These are phyloP conservation scores for Fusarium solani-melongenae DNA, from an alignment of 2,329 filamentous ascomycete genomes.

Conservation along the genomic window DNA sequence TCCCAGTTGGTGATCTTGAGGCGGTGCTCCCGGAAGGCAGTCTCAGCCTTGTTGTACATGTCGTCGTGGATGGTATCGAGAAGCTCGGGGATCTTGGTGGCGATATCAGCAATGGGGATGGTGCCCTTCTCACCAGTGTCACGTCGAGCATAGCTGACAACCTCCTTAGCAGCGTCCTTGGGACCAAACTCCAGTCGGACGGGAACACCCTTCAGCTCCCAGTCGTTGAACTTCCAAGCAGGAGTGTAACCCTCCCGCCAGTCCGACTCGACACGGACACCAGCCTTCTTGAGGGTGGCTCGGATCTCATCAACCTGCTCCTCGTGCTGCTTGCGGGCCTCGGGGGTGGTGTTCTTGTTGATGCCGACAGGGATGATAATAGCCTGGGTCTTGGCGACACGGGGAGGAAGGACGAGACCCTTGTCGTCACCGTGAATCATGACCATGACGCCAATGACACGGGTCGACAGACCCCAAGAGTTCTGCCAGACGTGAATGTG, in stretches of 20 bases:
- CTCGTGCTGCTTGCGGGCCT: conserved; percentile 81
- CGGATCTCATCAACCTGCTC: conserved; percentile 80
- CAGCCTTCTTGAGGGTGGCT: conserved; percentile 74
- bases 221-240: conserved; percentile 99
- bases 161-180: conserved; percentile 87
- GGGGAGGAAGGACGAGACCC: conserved; percentile 91
- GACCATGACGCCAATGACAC: conserved; percentile 98
- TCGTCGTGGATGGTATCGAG: conserved; percentile 92
- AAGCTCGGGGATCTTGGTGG: conserved; percentile 78
- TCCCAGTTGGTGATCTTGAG: conserved; percentile 87
- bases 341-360: conserved; percentile 85
- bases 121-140: conserved; percentile 87
- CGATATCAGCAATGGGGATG: conserved; percentile 79
- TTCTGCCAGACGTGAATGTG: conserved; percentile 97
- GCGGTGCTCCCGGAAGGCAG: conserved; percentile 82
- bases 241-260: conserved; percentile 91
- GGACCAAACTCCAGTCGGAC: conserved; percentile 95
- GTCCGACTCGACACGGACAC: conserved; percentile 84
- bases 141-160: conserved; percentile 86
- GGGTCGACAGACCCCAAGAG: conserved; percentile 97
- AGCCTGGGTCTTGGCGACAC: conserved; percentile 86
- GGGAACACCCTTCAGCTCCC: conserved; percentile 96
- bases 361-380: conserved; percentile 93
- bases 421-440: conserved; percentile 98
- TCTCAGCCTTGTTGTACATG: conserved; percentile 81